Conservation (phyloP, 2,329 filamentous ascomycete genomes). For the Huntiella savannae region DNA sequence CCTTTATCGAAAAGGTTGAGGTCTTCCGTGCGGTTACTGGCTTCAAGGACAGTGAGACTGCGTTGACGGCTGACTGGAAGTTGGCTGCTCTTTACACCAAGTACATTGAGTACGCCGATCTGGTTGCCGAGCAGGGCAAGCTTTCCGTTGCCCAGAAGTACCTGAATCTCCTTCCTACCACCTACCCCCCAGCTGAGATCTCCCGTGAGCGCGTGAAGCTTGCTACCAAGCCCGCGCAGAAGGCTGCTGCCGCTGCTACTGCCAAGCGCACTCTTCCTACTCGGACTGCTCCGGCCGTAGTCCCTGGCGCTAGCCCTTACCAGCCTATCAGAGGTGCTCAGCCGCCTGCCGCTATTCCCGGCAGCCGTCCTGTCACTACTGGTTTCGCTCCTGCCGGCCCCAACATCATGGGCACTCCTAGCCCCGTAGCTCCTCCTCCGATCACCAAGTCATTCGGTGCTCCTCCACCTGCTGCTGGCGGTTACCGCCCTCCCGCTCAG, state of each 20-base stretch:
- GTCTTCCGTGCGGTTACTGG: constrained; percentile 88
- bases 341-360: not conserved
- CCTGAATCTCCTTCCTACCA: constrained; percentile 63
- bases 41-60: constrained; percentile 63
- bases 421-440: constrained; percentile 4
- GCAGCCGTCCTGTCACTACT: not conserved
- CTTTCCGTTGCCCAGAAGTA: constrained; percentile 78
- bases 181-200: constrained; percentile 73
- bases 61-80: constrained; percentile 66
- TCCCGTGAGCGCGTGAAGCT: constrained; percentile 70
- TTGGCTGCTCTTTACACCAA: constrained; percentile 75
- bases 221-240: constrained; percentile 39
- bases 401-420: constrained; percentile 5
- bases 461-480: constrained; percentile 17
- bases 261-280: constrained; percentile 7
- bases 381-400: constrained; percentile 3
- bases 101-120: constrained; percentile 92
- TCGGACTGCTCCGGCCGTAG: constrained; percentile 15
- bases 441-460: constrained; percentile 2
- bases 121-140: constrained; percentile 77
- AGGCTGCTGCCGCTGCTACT: constrained; percentile 18
- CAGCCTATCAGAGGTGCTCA: constrained; percentile 13
- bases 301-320: constrained; percentile 17
- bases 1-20: constrained; percentile 95
- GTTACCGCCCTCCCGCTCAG: not conserved